Base-by-base conservation (phyloP, 495 filamentous ascomycete genomes). In the Penicillium longicatenatum region DNA sequence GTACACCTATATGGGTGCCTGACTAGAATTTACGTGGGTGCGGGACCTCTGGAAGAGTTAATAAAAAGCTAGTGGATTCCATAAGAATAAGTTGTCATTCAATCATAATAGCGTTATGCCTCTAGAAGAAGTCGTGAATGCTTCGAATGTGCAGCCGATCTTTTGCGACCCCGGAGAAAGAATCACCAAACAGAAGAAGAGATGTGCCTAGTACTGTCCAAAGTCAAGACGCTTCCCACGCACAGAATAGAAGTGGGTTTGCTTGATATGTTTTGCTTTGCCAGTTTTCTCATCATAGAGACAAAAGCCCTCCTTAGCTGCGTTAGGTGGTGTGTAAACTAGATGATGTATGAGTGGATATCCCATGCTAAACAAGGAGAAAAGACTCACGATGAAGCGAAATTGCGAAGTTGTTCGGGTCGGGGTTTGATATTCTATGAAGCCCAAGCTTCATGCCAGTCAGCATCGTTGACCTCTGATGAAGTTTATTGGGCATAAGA, bases 281-380 rank as follows among this genome's bases (percentile, higher is more conserved):
- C 92, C 89, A 2, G 90, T 94, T 50, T 79, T 72, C 37, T 80
- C 78, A 65, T 90, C 81, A 71, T 88, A 96, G 63, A 90, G 81
- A 57, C 86, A 77, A 66, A 88, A 92, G 2, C 91, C 91, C 55
- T 85, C 76, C 39, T 75, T 84, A 14, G 89, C 88, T 4, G 92
- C 91, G 64, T 95, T 93, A 6, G 93, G 92, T 43, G 93, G 93
- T 1, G 92, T 95, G 66, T 96, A 96, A 44, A 97, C 88, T 91
- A 59, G 52, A 59, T 11, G 19, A 33, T 6, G 19, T 50, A 52
- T 65, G 24, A 58, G 52, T 16, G 14, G 16, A 39, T 16, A 31
- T 46, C 17, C 43, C 6, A 22, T n/a, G 37, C 12, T 7, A 24
- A n/a, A 26, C 26, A 20, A 44, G 49, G 6, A 21, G 19, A 22